Evolutionary conservation across 1,139 yeast genomes (phyloP), one percentile per base, ranked within the genome.

Genomic region (Saccharomycopsis phalli): DNA sequence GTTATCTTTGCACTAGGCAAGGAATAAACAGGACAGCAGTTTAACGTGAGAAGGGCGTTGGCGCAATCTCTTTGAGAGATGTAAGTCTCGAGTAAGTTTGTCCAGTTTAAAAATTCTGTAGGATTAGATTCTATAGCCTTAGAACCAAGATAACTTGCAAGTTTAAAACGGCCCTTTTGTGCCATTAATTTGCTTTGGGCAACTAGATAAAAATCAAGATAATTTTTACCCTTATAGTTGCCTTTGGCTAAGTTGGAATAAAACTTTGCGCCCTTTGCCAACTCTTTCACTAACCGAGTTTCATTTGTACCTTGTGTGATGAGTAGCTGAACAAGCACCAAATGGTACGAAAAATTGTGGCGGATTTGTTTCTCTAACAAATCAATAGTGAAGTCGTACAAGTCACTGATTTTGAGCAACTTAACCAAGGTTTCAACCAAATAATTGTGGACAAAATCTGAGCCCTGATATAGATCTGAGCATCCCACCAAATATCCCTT

Each of bases 61-160:
- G 76, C 78, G 52, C 73, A 81, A 56, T 86, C 86, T 41, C 74
- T 78, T 48, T 71, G 63, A 41, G 76, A 65, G 31, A 88, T 80
- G 55, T 88, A 83, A 10, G 80, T 77, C 52, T 73, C 69, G 2
- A 86, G 84, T 38, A 91, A 63, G 46, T 70, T 64, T 14, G 81
- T 74, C 98, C 97, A 91, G 4, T 93, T 68, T 47, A 71, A 70
- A 58, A 84, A 88, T 54, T 82, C 94, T 2, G 93, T 77, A 0
- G 97, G 95, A 1, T 88, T 73, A 1, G 88, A 69, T 50, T 79
- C 76, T 10, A 86, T 86, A 1, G 95, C 81, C 46, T 79, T 74
- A 38, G 71, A 69, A 0, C 95, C 86, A 41, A 83, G 68, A 39
- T 74, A 72, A 32, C 82, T 65, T 0, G 97, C 95, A 52, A 84